A percentile compares a stretch with the other conserved stretches of the same genome.
Evolutionary conservation across 345 rosid genomes (phyloP).

Genomic region (Ricinus communis): DNA sequence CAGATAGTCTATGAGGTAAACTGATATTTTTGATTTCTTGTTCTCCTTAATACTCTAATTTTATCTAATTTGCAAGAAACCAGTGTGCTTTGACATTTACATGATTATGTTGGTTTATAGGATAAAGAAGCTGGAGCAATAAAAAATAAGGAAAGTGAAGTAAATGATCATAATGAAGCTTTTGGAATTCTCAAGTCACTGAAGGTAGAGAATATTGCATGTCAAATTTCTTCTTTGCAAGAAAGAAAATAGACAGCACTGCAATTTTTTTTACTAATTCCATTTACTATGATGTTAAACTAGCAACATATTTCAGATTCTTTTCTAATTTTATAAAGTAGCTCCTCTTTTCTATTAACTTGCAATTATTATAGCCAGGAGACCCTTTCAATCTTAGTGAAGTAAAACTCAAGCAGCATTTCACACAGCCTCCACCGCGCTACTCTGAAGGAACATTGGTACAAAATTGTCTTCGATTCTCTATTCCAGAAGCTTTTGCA

Average conservation of each 20-base stretch:
- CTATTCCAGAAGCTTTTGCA: conserved; percentile 19
- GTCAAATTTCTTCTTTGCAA: conserved; percentile 9
- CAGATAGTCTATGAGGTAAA: conserved; percentile 83
- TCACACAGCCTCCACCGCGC: conserved; percentile 81
- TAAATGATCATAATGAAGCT: conserved; percentile 41
- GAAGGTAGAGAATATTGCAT: conserved; percentile 46
- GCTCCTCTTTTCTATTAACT: conserved; percentile 6
- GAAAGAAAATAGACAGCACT: not conserved
- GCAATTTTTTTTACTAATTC: conserved; percentile 9
- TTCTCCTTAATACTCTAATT: not conserved
- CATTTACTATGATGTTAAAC: not conserved
- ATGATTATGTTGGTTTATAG: conserved; percentile 36
- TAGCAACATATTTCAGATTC: not conserved
- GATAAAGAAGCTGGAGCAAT: conserved; percentile 65
- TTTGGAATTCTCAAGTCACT: conserved; percentile 56
- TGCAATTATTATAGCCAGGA: conserved; percentile 51
- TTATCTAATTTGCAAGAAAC: not conserved
- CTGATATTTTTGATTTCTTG: conserved; percentile 5
- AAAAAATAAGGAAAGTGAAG: conserved; percentile 47
- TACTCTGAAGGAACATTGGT: conserved; percentile 95
- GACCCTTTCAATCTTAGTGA: conserved; percentile 49
- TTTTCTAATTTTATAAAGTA: not conserved
- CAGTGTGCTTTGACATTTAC: conserved; percentile 8
- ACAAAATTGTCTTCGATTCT: conserved; percentile 26
- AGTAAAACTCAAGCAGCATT: conserved; percentile 67